Conservation (phyloP, 495 filamentous ascomycete genomes). For the Penicillium flavigenum region DNA sequence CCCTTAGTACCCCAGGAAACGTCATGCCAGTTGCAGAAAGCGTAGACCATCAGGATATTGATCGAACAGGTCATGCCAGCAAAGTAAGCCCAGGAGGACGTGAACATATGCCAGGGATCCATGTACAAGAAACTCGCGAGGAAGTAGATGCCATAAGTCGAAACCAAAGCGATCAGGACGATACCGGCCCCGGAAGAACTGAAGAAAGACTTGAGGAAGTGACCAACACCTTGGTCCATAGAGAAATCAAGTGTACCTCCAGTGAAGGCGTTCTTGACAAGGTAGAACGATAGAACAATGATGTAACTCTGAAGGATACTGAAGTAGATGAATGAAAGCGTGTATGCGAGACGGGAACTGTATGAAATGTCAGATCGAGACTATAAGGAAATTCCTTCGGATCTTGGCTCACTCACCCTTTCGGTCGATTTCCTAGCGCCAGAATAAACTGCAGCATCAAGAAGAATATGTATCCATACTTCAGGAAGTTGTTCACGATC, state of each 20-base stretch:
- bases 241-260: constrained; percentile 54
- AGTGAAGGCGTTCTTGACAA: constrained; percentile 78
- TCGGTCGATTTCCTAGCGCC: constrained; percentile 91
- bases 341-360: constrained; percentile 67
- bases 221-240: constrained; percentile 46
- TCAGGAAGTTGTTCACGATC: constrained; percentile 84
- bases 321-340: constrained; percentile 86
- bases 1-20: constrained; percentile 99
- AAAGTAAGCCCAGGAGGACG: constrained; percentile 90
- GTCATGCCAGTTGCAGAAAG: constrained; percentile 99
- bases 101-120: constrained; percentile 99
- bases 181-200: constrained; percentile 68
- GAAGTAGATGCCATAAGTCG: constrained; percentile 95
- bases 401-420: constrained; percentile 56
- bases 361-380: constrained; percentile 20
- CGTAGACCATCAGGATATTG: constrained; percentile 98
- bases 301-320: constrained; percentile 84
- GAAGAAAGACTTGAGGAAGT: constrained; percentile 73
- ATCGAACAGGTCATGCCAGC: constrained; percentile 92
- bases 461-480: constrained; percentile 89
- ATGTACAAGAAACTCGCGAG: constrained; percentile 93
- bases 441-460: constrained; percentile 92
- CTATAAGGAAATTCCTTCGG: background rate
- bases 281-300: constrained; percentile 80
- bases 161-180: constrained; percentile 86